Percentiles rank a stretch among this genome's conserved stretches.
phyloP scores from a whole-genome alignment of 495 filamentous ascomycete species.

The Penicillium herquei region DNA sequence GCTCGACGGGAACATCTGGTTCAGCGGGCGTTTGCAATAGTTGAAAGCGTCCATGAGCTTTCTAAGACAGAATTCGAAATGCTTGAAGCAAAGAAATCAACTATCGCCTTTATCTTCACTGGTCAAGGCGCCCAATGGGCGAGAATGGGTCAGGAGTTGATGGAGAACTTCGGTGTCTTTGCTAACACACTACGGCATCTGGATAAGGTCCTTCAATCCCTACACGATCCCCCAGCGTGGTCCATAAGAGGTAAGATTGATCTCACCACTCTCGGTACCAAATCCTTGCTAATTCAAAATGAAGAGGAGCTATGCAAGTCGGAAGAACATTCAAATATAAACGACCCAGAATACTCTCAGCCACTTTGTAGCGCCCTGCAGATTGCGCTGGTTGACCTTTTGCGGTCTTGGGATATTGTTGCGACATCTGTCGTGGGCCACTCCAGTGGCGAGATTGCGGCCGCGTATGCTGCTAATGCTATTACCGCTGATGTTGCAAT shows the following conservation, averaged over 20 bases:
- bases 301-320: neutral
- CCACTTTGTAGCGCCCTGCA: conserved; percentile 10
- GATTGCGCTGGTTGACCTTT: conserved; percentile 3
- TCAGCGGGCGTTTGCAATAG: conserved; percentile 13
- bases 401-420: neutral
- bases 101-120: conserved; percentile 28
- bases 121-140: conserved; percentile 42
- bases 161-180: conserved; percentile 20
- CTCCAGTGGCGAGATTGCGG: conserved; percentile 14
- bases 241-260: neutral
- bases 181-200: conserved; percentile 13
- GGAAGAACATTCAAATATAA: neutral
- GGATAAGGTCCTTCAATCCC: conserved; percentile 11
- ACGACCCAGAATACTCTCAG: conserved; percentile 5
- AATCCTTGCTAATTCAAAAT: neutral
- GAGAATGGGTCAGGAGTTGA: conserved; percentile 34
- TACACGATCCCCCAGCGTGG: conserved; percentile 12
- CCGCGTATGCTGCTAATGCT: conserved; percentile 8
- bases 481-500: conserved; percentile 3
- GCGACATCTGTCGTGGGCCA: conserved; percentile 6
- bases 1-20: neutral
- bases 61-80: neutral
- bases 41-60: neutral
- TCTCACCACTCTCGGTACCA: no score
- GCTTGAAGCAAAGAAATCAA: conserved; percentile 2